Base-by-base conservation (phyloP, 768 basidiomycete genomes). In the Gymnopilus junonius region DNA sequence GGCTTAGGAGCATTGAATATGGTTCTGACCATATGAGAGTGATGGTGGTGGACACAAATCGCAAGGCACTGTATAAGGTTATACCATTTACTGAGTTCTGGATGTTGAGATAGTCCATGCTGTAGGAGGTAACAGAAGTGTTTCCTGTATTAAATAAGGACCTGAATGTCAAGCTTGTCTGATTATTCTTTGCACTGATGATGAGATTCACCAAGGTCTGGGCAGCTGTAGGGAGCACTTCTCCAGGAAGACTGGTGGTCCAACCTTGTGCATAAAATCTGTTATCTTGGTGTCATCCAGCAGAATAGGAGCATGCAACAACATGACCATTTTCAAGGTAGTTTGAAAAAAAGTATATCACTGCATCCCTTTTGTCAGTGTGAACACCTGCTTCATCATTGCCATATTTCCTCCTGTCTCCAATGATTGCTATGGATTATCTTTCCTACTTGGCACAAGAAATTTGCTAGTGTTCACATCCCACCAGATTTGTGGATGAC, bases 321-420 rank as follows among this genome's bases (percentile, higher is more conserved):
- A 2, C 68, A 70, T 65, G 11, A 66, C 62, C 20, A 60, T 34
- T 43, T 67, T 69, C 32, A 67, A 34, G 6, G 55, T 57, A 14
- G 69, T 70, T 35, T 69, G 57, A 14, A 70, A 23, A 40, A 70
- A 70, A 8, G 69, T 70, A 46, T 70, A 68, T 10, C 69, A n/a
- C 20, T 56, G 27, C 1, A 12, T 32, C 4, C 62, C 66, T 27
- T 67, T 70, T 15, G 69, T 70, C 42, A 70, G 32, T 3, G 69
- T 67, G 34, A 70, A 69, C 23, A 70, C 61, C 55, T 70, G 69
- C 46, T 70, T 69, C 69, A 70, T 69, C 29, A 64, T 55, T 32
- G 56, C 66, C 4, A 68, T 67, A n/a, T 62, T 66, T 8, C 61
- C 68, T n/a, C 64, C 61, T 1, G 43, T 64, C 7, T 35, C 35